A percentile compares a stretch with the other conserved stretches of the same genome.
These are phyloP conservation scores for Scutellaria galericulata DNA, from an alignment of 257 asterid species.

Conservation along the genomic window DNA sequence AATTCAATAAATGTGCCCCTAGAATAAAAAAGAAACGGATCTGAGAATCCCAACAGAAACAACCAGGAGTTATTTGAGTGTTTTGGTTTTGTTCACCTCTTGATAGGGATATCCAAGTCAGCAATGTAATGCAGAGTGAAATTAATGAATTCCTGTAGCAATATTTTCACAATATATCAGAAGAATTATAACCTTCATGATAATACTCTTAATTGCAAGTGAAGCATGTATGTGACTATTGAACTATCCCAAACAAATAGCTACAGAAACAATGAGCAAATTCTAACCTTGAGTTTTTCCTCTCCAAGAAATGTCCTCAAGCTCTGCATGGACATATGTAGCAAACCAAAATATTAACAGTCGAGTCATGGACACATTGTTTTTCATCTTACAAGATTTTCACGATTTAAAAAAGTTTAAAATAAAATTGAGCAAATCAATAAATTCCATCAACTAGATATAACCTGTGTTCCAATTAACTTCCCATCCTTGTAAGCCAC, in stretches of 20 bases:
- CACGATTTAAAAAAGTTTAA: not conserved
- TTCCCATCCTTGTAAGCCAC: slow-evolving; percentile 84
- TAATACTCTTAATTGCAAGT: slow-evolving; percentile 2
- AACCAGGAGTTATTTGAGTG: slow-evolving; percentile 9
- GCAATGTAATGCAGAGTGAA: slow-evolving; percentile 93
- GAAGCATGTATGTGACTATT: slow-evolving; percentile 11
- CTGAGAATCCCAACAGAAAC: slow-evolving; percentile 29
- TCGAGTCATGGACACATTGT: not conserved
- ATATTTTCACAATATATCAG: slow-evolving; percentile 37
- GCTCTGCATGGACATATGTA: slow-evolving; percentile 64
- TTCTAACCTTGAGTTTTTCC: slow-evolving; percentile 84
- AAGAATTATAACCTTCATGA: not conserved
- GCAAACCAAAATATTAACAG: slow-evolving; percentile 1
- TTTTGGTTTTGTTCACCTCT: slow-evolving; percentile 63
- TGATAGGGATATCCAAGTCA: slow-evolving; percentile 95
- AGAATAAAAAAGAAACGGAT: slow-evolving; percentile 31
- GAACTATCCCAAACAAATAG: slow-evolving; percentile 16
- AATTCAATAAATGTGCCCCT: slow-evolving; percentile 98
- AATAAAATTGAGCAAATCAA: not conserved
- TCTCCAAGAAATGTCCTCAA: slow-evolving; percentile 85
- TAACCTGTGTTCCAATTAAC: slow-evolving; percentile 83
- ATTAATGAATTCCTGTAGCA: slow-evolving; percentile 86
- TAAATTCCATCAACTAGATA: not conserved
- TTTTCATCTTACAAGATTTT: not conserved
- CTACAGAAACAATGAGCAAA: slow-evolving; percentile 11